These are phyloP conservation scores for Garcia nutans DNA, from an alignment of 345 rosid species.

Conservation along the genomic window DNA sequence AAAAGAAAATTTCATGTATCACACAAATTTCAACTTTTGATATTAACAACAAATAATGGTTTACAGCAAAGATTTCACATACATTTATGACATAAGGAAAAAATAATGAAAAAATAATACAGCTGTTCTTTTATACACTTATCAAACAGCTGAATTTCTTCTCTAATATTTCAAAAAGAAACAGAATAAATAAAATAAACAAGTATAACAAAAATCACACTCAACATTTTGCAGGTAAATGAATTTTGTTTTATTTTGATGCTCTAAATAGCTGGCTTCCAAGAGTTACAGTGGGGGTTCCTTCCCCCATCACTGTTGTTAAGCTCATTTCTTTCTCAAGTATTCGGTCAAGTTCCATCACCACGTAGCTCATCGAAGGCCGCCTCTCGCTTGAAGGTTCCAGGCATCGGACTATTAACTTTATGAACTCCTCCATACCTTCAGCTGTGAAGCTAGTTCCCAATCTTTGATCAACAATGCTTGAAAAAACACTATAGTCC, in stretches of 20 bases:
- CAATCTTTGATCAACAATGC: constrained; percentile 65
- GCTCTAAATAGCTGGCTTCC: constrained; percentile 85
- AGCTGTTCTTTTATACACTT: constrained; percentile 79
- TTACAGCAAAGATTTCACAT: constrained; percentile 47
- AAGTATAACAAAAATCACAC: constrained; percentile 43
- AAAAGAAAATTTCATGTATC: background rate
- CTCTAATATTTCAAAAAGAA: constrained; percentile 20
- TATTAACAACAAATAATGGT: constrained; percentile 48
- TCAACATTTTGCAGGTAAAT: constrained; percentile 20
- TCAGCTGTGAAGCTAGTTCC: constrained; percentile 69
- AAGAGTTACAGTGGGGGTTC: constrained; percentile 71
- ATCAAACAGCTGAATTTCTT: constrained; percentile 67
- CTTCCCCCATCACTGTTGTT: constrained; percentile 84
- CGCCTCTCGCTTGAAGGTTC: constrained; percentile 78
- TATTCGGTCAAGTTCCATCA: constrained; percentile 71
- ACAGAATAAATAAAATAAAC: constrained; percentile 5
- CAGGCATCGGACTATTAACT: constrained; percentile 52
- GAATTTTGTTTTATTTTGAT: constrained; percentile 31
- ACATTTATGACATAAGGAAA: constrained; percentile 36
- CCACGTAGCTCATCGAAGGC: constrained; percentile 67
- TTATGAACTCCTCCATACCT: constrained; percentile 76
- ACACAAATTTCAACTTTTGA: constrained; percentile 33
- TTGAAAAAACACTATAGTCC: constrained; percentile 48
- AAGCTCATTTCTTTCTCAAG: constrained; percentile 75
- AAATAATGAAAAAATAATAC: constrained; percentile 33